phyloP scores from a whole-genome alignment of 2,329 filamentous ascomycete species.

The Pseudogymnoascus destructans region DNA sequence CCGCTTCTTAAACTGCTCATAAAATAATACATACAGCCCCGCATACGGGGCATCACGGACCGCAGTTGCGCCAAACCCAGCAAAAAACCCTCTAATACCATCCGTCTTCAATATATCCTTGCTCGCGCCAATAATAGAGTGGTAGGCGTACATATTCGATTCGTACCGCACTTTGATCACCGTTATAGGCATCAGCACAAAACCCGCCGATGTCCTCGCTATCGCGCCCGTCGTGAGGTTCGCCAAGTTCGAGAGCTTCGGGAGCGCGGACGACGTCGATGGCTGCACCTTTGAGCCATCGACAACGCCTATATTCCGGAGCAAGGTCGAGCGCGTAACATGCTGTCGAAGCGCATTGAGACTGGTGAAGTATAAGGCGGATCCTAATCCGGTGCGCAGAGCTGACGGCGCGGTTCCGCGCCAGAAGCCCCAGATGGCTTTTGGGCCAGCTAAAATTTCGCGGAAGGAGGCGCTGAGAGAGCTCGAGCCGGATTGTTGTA shows the following conservation, averaged over 20 bases:
- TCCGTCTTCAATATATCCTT: constrained; percentile 60
- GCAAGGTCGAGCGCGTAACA: constrained; percentile 36
- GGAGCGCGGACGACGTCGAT: constrained; percentile 54
- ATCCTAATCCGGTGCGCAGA: constrained; percentile 85
- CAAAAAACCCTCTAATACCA: constrained; percentile 75
- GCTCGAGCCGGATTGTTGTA: constrained; percentile 70
- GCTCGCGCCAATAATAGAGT: constrained; percentile 58
- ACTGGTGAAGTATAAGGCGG: constrained; percentile 84
- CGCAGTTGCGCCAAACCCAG: constrained; percentile 86
- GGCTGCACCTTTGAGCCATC: constrained; percentile 15
- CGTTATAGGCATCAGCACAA: constrained; percentile 89
- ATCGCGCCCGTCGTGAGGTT: constrained; percentile 78
- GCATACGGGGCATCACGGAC: constrained; percentile 94
- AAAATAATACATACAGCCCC: constrained; percentile 85
- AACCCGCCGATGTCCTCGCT: constrained; percentile 74
- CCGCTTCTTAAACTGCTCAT: constrained; percentile 66
- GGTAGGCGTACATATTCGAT: constrained; percentile 72
- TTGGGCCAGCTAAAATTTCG: constrained; percentile 53
- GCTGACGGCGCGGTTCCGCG: constrained; percentile 84
- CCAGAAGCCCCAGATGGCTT: constrained; percentile 63
- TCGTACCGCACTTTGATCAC: constrained; percentile 96
- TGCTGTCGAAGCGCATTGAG: constrained; percentile 72
- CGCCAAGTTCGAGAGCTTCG: constrained; percentile 67
- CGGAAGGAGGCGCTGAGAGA: constrained; percentile 57
- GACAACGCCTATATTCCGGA: constrained; percentile 25